Conservation (phyloP, 768 basidiomycete species). For the Psilocybe cubensis region DNA sequence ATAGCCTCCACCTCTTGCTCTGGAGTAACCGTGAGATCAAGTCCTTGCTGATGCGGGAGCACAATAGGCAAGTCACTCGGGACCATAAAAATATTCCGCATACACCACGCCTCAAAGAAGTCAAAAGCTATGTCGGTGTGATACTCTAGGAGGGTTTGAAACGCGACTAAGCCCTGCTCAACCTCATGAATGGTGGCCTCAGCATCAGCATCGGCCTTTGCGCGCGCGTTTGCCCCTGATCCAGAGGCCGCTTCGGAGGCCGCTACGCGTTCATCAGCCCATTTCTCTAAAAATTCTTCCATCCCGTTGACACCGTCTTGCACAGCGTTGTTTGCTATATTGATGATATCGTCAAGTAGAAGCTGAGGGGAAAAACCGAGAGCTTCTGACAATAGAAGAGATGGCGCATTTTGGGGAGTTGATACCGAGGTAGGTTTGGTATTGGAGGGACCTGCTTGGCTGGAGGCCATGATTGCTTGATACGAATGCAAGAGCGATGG, state of each 20-base stretch:
- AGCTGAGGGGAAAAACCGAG: slow-evolving; percentile 86
- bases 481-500: no score
- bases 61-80: slow-evolving; percentile 71
- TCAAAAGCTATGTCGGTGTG: slow-evolving; percentile 93
- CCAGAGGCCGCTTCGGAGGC: slow-evolving; percentile 17
- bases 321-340: slow-evolving; percentile 79
- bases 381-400: slow-evolving; percentile 68
- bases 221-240: not conserved
- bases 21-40: slow-evolving; percentile 66
- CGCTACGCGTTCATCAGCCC: slow-evolving; percentile 67
- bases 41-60: slow-evolving; percentile 73
- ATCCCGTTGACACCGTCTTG: slow-evolving; percentile 79
- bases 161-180: slow-evolving; percentile 80
- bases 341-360: slow-evolving; percentile 85
- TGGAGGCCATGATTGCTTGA: not conserved
- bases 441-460: not conserved
- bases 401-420: slow-evolving; percentile 12
- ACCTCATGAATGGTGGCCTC: slow-evolving; percentile 72
- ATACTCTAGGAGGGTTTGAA: slow-evolving; percentile 86
- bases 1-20: slow-evolving; percentile 64
- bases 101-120: slow-evolving; percentile 88
- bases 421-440: not conserved
- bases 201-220: slow-evolving; percentile 31
- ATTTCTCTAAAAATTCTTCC: slow-evolving; percentile 75
- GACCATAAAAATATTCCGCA: slow-evolving; percentile 86